phyloP scores from a whole-genome alignment of 768 basidiomycete genomes.

The Tephrocybe sp. region DNA sequence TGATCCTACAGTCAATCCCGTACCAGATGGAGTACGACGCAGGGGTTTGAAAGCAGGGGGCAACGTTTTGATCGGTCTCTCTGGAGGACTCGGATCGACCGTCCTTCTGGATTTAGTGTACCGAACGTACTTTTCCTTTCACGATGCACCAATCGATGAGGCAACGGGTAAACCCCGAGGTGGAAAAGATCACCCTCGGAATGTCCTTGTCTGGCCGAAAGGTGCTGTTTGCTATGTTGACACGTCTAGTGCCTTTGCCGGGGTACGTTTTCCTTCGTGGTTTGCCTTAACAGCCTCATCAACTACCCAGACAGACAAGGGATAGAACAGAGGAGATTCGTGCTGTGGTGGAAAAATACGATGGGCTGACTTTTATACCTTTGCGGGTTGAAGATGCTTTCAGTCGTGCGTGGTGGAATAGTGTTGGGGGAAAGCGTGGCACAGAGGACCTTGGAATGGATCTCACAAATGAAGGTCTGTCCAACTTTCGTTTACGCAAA shows the following conservation, averaged over 20 bases:
- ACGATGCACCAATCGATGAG: constrained; percentile 17
- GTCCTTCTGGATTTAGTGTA: constrained; percentile 70
- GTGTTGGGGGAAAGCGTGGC: constrained; percentile 33
- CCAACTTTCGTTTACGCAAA: not conserved
- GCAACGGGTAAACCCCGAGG: constrained; percentile 39
- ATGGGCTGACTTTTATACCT: constrained; percentile 56
- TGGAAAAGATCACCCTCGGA: constrained; percentile 68
- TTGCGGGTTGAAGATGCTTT: constrained; percentile 77
- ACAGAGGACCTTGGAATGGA: constrained; percentile 40
- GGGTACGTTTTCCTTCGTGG: constrained; percentile 40
- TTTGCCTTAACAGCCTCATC: constrained; percentile 12
- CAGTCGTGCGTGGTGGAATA: constrained; percentile 64
- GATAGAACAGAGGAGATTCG: constrained; percentile 57
- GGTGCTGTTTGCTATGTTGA: constrained; percentile 72
- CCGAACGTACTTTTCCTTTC: constrained; percentile 50
- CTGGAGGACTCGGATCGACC: constrained; percentile 79
- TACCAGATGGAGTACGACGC: constrained; percentile 54
- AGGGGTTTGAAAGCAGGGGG: constrained; percentile 66
- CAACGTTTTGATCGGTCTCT: constrained; percentile 67
- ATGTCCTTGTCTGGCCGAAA: constrained; percentile 59
- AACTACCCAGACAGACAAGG: constrained; percentile 38
- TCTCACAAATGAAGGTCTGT: constrained; percentile 52
- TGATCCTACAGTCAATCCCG: constrained; percentile 62
- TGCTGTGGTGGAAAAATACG: constrained; percentile 45
- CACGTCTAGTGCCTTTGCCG: constrained; percentile 57